phyloP scores from a whole-genome alignment of 2,329 filamentous ascomycete genomes.

The Fusarium austroafricanum region DNA sequence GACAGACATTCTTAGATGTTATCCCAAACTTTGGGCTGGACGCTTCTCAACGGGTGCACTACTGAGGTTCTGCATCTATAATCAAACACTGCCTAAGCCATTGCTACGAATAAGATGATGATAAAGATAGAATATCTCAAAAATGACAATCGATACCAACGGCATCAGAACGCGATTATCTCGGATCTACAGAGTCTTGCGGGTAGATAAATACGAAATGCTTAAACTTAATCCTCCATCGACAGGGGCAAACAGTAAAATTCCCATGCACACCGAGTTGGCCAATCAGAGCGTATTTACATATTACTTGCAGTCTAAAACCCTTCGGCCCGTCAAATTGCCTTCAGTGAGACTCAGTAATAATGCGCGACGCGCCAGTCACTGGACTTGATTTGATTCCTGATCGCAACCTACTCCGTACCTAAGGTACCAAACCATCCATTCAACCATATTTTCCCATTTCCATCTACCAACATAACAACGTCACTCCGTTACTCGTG shows the following conservation, averaged over 20 bases:
- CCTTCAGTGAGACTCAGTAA: slow-evolving; percentile 13
- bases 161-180: background rate
- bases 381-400: slow-evolving; percentile 26
- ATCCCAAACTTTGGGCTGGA: too few species aligned
- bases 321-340: slow-evolving; percentile 19
- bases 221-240: background rate
- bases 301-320: slow-evolving; percentile 33
- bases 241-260: slow-evolving; percentile 20
- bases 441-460: background rate
- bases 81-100: too few species aligned
- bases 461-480: slow-evolving; percentile 7
- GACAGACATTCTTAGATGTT: too few species aligned
- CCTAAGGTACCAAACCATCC: too few species aligned
- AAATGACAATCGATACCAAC: background rate
- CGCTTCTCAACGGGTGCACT: background rate
- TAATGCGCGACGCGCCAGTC: slow-evolving; percentile 25
- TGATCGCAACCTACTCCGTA: slow-evolving; percentile 5
- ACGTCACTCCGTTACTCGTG: background rate
- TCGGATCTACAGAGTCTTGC: background rate
- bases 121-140: background rate
- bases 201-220: slow-evolving; percentile 4
- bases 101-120: background rate
- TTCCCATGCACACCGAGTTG: background rate
- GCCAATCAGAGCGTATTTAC: slow-evolving; percentile 25
- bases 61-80: too few species aligned